Percentiles rank a stretch among this genome's conserved stretches.
Conservation (phyloP, 106 monocot genomes). For the Hemerocallis citrina region DNA sequence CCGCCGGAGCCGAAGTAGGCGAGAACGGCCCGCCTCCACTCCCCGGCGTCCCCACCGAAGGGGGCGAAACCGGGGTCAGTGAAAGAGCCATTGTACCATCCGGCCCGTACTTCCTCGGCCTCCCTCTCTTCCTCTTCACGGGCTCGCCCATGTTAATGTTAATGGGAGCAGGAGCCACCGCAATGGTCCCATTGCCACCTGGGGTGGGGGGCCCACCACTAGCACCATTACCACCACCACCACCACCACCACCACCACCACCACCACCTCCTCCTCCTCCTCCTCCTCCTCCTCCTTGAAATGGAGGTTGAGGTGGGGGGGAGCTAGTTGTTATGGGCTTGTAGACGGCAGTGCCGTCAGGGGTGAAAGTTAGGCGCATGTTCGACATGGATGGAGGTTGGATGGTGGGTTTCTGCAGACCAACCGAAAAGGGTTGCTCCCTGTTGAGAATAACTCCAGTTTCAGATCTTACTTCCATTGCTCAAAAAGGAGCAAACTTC, state of each 20-base stretch:
- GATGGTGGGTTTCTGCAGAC: conserved; percentile 20
- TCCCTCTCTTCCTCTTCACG: conserved; percentile 43
- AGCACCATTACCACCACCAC: too few species aligned
- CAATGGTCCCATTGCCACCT: conserved; percentile 3
- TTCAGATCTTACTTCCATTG: conserved; percentile 64
- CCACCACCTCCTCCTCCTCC: background rate
- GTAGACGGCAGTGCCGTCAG: conserved; percentile 58
- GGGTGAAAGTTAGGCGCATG: conserved; percentile 36
- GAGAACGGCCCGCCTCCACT: conserved; percentile 4
- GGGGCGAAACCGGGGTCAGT: conserved; percentile 9
- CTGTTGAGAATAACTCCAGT: conserved; percentile 29
- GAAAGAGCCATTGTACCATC: conserved; percentile 40
- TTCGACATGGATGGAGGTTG: conserved; percentile 31
- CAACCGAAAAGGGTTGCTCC: conserved; percentile 24
- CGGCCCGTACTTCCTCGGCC: conserved; percentile 72
- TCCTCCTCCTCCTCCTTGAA: conserved; percentile 4
- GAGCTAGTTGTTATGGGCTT: conserved; percentile 28
- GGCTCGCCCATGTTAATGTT: conserved; percentile 34
- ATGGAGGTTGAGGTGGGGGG: background rate
- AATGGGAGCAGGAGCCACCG: conserved; percentile 9
- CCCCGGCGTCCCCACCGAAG: background rate
- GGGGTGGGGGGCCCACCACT: conserved; percentile 2
- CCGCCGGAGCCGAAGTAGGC: background rate
- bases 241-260: background rate
- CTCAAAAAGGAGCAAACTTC: background rate